Percentiles rank a stretch among this genome's conserved stretches.
Conservation (phyloP, 1,284 basidiomycete genomes). For the Rhizopogon hawkerae region DNA sequence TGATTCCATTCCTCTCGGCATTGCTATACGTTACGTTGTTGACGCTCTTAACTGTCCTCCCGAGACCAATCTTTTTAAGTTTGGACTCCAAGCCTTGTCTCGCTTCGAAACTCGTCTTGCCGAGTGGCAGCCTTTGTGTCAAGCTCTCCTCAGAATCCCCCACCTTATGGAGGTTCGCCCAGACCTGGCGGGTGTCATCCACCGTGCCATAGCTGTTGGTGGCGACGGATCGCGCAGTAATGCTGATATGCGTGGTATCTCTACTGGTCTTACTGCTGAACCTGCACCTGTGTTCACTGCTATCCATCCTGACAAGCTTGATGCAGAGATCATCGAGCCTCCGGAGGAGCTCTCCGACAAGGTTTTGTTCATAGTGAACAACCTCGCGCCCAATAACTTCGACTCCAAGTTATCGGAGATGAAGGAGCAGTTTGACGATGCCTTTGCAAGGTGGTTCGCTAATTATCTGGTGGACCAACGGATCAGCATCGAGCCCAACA, state of each 20-base stretch:
- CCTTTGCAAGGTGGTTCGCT: slow-evolving; percentile 91
- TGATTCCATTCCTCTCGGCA: slow-evolving; percentile 92
- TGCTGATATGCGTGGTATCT: slow-evolving; percentile 32
- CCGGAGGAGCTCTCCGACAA: slow-evolving; percentile 87
- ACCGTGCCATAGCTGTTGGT: slow-evolving; percentile 56
- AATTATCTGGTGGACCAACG: slow-evolving; percentile 96
- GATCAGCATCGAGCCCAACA: slow-evolving; percentile 94
- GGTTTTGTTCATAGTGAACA: slow-evolving; percentile 98
- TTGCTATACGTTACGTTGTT: slow-evolving; percentile 94
- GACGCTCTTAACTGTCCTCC: slow-evolving; percentile 88
- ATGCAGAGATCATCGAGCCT: slow-evolving; percentile 60
- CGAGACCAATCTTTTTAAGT: slow-evolving; percentile 91
- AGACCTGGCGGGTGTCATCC: slow-evolving; percentile 71
- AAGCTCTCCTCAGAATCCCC: slow-evolving; percentile 82
- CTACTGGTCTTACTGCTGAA: slow-evolving; percentile 32
- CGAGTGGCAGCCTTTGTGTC: slow-evolving; percentile 93
- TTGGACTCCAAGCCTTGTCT: slow-evolving; percentile 86
- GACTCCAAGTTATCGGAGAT: slow-evolving; percentile 82
- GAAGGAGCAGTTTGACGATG: slow-evolving; percentile 70
- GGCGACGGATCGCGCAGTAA: slow-evolving; percentile 33
- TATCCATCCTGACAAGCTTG: slow-evolving; percentile 59
- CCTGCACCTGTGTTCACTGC: slow-evolving; percentile 58
- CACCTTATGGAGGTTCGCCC: slow-evolving; percentile 84
- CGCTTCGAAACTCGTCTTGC: slow-evolving; percentile 83
- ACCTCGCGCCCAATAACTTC: slow-evolving; percentile 91